Evolutionary conservation across 306 rosid species (phyloP), one percentile per base, ranked within the genome.

Genomic region (Cicer judaicum): DNA sequence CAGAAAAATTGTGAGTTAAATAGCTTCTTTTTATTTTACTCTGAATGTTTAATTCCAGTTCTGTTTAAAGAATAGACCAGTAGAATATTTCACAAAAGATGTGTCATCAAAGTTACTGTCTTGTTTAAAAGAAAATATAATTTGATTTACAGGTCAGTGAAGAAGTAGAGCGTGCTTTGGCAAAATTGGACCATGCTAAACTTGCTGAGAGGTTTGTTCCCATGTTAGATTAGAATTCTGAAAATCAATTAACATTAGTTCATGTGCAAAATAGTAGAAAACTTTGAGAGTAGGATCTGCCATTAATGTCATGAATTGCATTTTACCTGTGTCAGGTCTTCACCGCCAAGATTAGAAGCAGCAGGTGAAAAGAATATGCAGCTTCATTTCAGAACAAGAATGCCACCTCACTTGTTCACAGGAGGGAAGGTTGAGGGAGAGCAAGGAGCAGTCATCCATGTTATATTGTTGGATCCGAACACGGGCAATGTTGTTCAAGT

Each of bases 381-480:
- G 75, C 90, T 92, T 66, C 92, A 84, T 13, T 87, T 92, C 76
- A 81, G 86, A 50, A 90, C 98, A 53, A 90, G 85, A 83, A 92
- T 92, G 98, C 98, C 96, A 0, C 96, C 91, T 65, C 92, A 90
- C 82, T 81, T 92, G 55, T 92, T 92, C 80, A 88, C 98, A 1
- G 94, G 98, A 1, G 98, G 93, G 50, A 88, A 87, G 85, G 92
- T 92, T 50, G 96, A 87, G 41, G 98, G 98, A 76, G 98, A 88
- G 85, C 96, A 87, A 81, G 96, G 96, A 55, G 86, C 89, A 59
- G 69, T 80, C 9, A 88, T 92, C 76, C 93, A 90, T 64, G 82
- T 92, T 41, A 82, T 80, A 42, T 65, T 92, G 78, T 38, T 88
- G 52, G 96, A 92, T 74, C 79, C 79, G 0, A 84, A 68, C 79